Evolutionary conservation across 768 basidiomycete genomes (phyloP), one percentile per base, ranked within the genome.

Genomic region (Lactarius trivialis): DNA sequence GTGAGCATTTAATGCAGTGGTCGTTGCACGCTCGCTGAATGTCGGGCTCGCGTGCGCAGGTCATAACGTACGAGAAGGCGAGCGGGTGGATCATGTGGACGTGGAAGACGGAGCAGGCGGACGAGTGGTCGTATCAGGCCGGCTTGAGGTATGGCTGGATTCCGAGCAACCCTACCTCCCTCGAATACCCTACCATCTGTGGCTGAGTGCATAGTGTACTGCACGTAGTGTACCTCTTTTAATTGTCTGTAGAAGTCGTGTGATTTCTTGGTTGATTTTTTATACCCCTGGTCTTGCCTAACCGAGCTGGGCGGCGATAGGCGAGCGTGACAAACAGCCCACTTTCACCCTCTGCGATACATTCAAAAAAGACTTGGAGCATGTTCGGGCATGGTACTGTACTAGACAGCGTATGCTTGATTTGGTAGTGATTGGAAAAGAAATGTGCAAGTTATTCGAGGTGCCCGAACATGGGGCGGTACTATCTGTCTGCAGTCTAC

Each of bases 121-220:
- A 91, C 67, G 94, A 96, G 63, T 97, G 94, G 94, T 81, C 88
- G 0, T 96, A 96, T 76, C 81, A 89, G 68, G 85, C 88, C 48
- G 92, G 92, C 41, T 76, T 95, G 37, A 72, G 75, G 6, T 79
- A 85, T 61, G 93, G 93, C 28, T 94, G 90, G 91, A 95, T 96
- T 70, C 93, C 93, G 14, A 72, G 77, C 60, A 72, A 80, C 70
- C 81, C 84, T 2, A 78, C 80, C 8, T 50, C 79, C 43, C 70
- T 74, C 55, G 68, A 75, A 69, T 90, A 82, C 73, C 87, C 85
- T 7, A 79, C 75, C 65, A 87, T 87, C 61, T 94, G 88, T 65
- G 72, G 71, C 32, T 81, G 19, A 58, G 4, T 28, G 6, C 19
- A 48, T 4, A 45, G 6, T 33, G 7, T 7, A n/a, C 17, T 4